Conservation (phyloP, 2,329 filamentous ascomycete genomes). For the Aspergillus melleus region DNA sequence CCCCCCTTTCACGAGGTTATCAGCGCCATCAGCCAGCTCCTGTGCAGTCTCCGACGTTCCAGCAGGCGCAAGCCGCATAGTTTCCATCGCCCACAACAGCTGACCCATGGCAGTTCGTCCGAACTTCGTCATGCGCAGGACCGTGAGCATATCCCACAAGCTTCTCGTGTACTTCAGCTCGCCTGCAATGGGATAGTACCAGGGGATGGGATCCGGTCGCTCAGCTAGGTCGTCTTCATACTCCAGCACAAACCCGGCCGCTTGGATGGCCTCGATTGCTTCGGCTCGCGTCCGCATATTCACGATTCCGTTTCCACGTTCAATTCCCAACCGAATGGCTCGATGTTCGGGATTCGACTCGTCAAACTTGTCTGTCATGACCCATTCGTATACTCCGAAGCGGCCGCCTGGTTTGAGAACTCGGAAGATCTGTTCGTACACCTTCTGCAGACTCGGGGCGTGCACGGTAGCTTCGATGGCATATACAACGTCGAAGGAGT, state of each 20-base stretch:
- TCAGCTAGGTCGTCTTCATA: conserved; percentile 84
- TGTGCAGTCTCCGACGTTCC: conserved; percentile 78
- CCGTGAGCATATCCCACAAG: conserved; percentile 77
- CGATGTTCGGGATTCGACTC: conserved; percentile 83
- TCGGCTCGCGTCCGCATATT: conserved; percentile 93
- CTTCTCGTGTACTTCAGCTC: conserved; percentile 80
- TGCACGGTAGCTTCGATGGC: conserved; percentile 97
- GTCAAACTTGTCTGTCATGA: conserved; percentile 96
- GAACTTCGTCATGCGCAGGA: conserved; percentile 84
- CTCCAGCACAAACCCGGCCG: conserved; percentile 81
- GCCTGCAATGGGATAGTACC: conserved; percentile 91
- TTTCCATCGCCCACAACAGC: conserved; percentile 75
- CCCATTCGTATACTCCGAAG: conserved; percentile 98
- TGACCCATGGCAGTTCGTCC: conserved; percentile 74
- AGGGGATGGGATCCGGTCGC: conserved; percentile 74
- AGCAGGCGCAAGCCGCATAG: conserved; percentile 55
- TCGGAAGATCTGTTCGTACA: conserved; percentile 92
- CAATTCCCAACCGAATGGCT: conserved; percentile 88
- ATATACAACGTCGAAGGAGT: conserved; percentile 91
- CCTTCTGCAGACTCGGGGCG: conserved; percentile 83
- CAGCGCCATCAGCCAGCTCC: conserved; percentile 72
- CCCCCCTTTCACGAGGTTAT: conserved; percentile 55
- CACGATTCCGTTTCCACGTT: conserved; percentile 93
- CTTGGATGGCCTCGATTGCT: conserved; percentile 77
- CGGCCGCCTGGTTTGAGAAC: conserved; percentile 93